Base-by-base conservation (phyloP, 2,329 filamentous ascomycete species). In the Metarhizium humberi region DNA sequence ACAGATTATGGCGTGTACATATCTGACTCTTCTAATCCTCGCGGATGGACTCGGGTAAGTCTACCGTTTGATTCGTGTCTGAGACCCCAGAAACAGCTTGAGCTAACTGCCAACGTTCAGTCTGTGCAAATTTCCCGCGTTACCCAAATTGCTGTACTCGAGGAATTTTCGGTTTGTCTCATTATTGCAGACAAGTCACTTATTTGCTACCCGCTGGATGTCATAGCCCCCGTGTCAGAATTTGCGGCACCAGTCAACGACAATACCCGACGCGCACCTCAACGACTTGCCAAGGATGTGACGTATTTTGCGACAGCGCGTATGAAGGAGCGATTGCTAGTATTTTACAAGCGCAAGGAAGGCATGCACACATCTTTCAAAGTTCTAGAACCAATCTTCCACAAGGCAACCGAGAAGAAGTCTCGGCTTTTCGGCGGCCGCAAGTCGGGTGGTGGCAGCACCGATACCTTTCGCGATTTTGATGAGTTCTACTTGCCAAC, bases 401-500 rank as follows among this genome's bases (percentile, higher is more conserved):
- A 96, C 62, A 96, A 96, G 67, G 88, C 91, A 1, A 86, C 88
- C 0, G 89, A 95, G 66, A 92, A 88, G 75, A 89, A 86, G 64
- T 81, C 84, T 4, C 84, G 90, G 8, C 69, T 86, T 14, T 85
- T 86, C 59, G 78, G 82, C 43, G 72, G 76, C 60, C 85, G 84
- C 18, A 75, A 74, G 57, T 71, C 74, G 13, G 80, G 81, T 10
- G 78, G 80, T 34, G 90, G 90, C 20, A 85, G 82, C 57, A 96
- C 92, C 0, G 94, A 99, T 64, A 92, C 92, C 64, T 99, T 97
- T 84, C 87, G 94, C 59, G 94, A 99, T 67, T 99, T 92, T 69
- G 94, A 99, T 73, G 94, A 97, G 63, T 99, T 99, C 72, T 99
- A 97, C 73, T 92, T 99, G 62, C 94, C 94, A 0, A 87, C 89